phyloP scores from a whole-genome alignment of 768 basidiomycete genomes.

The Boletus coccyginus region DNA sequence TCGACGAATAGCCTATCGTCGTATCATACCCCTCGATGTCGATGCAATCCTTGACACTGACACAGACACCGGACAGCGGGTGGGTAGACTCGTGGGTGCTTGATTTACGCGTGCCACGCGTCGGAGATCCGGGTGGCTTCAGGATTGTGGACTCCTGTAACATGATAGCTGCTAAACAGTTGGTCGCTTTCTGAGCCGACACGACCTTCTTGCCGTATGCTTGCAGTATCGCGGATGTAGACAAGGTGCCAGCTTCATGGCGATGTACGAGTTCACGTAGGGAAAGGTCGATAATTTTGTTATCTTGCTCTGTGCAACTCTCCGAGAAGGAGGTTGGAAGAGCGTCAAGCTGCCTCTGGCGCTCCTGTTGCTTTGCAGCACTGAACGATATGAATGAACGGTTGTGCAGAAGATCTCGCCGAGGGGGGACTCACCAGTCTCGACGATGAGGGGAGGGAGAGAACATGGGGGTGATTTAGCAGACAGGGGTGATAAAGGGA shows the following conservation, averaged over 20 bases:
- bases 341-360: conserved; percentile 26
- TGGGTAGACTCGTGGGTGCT: neutral
- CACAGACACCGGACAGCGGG: conserved; percentile 44
- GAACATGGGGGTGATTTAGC: conserved; percentile 19
- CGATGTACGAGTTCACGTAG: conserved; percentile 36
- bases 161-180: conserved; percentile 49
- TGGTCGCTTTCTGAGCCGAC: conserved; percentile 41
- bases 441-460: conserved; percentile 23
- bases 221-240: conserved; percentile 32
- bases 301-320: conserved; percentile 34
- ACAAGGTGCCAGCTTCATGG: conserved; percentile 27
- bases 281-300: conserved; percentile 35
- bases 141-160: conserved; percentile 30
- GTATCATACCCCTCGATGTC: conserved; percentile 46
- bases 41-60: conserved; percentile 50
- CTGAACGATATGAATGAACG: conserved; percentile 16
- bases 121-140: conserved; percentile 7
- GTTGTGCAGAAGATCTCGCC: neutral
- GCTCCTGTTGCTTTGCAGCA: conserved; percentile 34
- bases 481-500: neutral
- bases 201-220: conserved; percentile 43
- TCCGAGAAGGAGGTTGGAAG: conserved; percentile 30
- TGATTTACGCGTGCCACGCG: conserved; percentile 2
- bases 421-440: conserved; percentile 26
- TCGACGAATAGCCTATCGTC: conserved; percentile 43